phyloP scores from a whole-genome alignment of 306 rosid genomes.

The Corylus heterophylla region DNA sequence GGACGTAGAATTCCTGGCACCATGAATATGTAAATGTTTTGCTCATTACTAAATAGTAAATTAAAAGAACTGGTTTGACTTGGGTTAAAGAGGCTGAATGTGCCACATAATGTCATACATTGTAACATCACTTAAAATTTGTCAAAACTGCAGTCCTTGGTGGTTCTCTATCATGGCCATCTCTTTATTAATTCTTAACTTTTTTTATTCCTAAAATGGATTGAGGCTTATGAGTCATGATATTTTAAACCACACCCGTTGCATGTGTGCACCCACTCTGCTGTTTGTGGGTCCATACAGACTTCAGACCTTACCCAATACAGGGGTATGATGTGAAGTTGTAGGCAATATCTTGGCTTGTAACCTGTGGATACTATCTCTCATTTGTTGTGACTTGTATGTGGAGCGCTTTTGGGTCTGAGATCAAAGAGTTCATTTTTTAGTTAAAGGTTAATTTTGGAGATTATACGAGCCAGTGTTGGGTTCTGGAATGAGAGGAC shows the following conservation, averaged over 20 bases:
- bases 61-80: neutral
- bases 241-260: neutral
- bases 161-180: neutral
- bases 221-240: neutral
- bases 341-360: neutral
- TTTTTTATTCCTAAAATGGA: too few relatives aligned
- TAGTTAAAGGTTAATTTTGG: too few relatives aligned
- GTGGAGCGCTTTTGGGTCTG: neutral
- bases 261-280: slow-evolving; percentile 6
- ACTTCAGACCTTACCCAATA: neutral
- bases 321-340: neutral
- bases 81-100: neutral
- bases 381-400: neutral
- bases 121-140: neutral
- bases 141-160: neutral
- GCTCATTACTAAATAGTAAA: neutral
- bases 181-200: too few relatives aligned
- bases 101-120: neutral
- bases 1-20: neutral
- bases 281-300: neutral
- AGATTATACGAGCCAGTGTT: neutral
- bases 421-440: too few relatives aligned
- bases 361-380: neutral
- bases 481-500: neutral
- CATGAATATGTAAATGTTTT: neutral